phyloP scores from a whole-genome alignment of 257 asterid species.

The Plantago ovata region DNA sequence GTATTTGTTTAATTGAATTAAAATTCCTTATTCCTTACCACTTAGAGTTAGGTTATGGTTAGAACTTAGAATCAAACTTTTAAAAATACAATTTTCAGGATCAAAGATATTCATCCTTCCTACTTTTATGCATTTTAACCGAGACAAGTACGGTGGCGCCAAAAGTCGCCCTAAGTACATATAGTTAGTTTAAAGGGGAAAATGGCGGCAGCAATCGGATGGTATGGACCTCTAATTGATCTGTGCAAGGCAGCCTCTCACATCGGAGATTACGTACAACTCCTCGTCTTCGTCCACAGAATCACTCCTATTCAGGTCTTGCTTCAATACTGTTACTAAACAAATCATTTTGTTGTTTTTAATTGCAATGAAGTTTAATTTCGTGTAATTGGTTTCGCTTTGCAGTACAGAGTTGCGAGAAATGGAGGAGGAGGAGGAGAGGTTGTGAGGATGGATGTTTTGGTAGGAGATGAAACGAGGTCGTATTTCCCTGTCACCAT shows the following conservation, averaged over 20 bases:
- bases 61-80: no score
- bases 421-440: conserved; percentile 36
- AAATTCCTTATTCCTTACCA: no score
- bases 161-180: conserved; percentile 2
- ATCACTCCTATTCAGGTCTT: conserved; percentile 60
- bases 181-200: conserved; percentile 1
- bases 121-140: no score
- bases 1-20: no score
- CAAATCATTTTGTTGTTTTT: no score
- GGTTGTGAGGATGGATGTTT: conserved; percentile 58
- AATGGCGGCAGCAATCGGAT: conserved; percentile 60
- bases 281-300: conserved; percentile 58
- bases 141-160: no score
- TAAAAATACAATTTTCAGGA: no score
- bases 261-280: conserved; percentile 56
- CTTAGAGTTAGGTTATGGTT: no score
- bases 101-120: no score
- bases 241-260: conserved; percentile 47
- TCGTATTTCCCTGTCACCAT: conserved; percentile 64
- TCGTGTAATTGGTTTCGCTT: not conserved
- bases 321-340: not conserved
- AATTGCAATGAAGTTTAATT: no score
- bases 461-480: conserved; percentile 72
- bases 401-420: conserved; percentile 54
- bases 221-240: conserved; percentile 73